Evolutionary conservation across 139 green algal genomes (phyloP).

Genomic region (Volvox reticuliferus): DNA sequence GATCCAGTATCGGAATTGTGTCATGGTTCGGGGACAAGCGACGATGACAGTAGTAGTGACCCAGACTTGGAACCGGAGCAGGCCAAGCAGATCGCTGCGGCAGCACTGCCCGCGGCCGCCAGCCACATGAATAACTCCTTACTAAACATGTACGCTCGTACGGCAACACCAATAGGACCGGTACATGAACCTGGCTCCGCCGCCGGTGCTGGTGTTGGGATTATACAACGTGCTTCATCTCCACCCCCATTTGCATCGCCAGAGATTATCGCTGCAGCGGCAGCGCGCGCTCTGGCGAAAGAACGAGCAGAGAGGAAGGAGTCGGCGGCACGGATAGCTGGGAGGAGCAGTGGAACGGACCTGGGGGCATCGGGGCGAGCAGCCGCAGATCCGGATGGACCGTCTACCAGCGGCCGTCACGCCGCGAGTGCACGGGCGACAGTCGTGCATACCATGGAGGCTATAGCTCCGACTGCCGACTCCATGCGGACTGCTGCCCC

Average conservation of each 20-base stretch:
- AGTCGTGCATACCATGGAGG: background rate
- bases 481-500: background rate
- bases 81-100: background rate
- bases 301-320: constrained; percentile 40
- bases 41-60: constrained; percentile 17
- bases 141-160: constrained; percentile 69
- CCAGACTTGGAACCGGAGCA: constrained; percentile 31
- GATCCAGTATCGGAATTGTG: background rate
- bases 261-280: constrained; percentile 68
- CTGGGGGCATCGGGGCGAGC: too few species aligned
- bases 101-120: background rate
- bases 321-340: background rate
- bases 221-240: constrained; percentile 56
- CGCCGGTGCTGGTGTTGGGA: constrained; percentile 45
- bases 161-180: background rate
- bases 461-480: background rate
- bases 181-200: constrained; percentile 37
- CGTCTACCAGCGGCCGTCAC: background rate
- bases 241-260: constrained; percentile 66
- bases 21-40: constrained; percentile 26
- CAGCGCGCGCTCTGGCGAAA: constrained; percentile 57
- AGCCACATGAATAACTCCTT: constrained; percentile 67
- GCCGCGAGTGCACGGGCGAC: background rate
- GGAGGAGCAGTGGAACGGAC: background rate
- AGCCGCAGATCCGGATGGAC: background rate